phyloP scores from a whole-genome alignment of 257 asterid genomes.

The Jaltomata sinuosa region DNA sequence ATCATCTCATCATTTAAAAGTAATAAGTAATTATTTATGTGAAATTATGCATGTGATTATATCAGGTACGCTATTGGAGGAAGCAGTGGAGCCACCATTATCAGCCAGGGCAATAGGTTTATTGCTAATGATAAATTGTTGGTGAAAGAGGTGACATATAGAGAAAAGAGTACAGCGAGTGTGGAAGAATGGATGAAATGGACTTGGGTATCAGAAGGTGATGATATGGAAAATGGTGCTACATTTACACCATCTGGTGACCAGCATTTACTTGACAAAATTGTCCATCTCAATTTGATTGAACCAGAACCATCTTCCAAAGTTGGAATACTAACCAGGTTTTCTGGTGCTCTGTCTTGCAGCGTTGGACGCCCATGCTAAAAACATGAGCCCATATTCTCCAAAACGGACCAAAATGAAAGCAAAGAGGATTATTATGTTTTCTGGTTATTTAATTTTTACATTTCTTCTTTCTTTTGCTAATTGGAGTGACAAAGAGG shows the following conservation, averaged over 20 bases:
- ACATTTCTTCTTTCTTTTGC: neutral
- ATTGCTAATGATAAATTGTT: neutral
- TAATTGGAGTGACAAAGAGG: neutral
- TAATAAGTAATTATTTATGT: neutral
- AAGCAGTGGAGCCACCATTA: neutral
- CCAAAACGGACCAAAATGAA: neutral
- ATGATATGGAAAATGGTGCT: slow-evolving; percentile 1
- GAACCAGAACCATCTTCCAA: neutral
- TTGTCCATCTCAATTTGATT: neutral
- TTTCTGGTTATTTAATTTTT: neutral
- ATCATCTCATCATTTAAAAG: neutral
- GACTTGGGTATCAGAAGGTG: slow-evolving; percentile 5
- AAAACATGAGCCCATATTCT: neutral
- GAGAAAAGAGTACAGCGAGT: neutral
- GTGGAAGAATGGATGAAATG: slow-evolving; percentile 1
- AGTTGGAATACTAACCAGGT: neutral
- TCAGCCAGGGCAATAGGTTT: neutral
- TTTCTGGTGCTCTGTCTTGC: neutral
- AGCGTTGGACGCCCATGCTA: neutral
- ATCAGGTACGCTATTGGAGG: slow-evolving; percentile 7
- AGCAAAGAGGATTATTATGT: neutral
- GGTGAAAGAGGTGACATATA: slow-evolving; percentile 3
- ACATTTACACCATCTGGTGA: slow-evolving; percentile 5
- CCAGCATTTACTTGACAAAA: neutral
- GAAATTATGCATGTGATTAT: neutral